Evolutionary conservation across 306 rosid genomes (phyloP).

Genomic region (Begonia fuchsioides): DNA sequence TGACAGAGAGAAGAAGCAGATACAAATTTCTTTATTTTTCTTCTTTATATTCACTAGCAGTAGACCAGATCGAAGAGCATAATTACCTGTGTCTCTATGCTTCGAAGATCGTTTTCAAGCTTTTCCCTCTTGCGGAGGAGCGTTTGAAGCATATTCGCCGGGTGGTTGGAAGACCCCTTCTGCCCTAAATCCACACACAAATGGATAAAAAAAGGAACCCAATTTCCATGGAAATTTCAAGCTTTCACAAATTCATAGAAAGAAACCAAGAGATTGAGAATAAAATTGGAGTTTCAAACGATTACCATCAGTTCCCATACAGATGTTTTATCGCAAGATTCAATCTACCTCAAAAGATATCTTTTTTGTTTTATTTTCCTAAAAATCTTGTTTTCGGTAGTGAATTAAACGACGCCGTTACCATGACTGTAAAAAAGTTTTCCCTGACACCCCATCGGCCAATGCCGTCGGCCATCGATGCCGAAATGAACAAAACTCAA

Average conservation of each 20-base stretch:
- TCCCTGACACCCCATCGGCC: too few species aligned
- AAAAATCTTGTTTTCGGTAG: background rate
- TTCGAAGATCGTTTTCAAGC: background rate
- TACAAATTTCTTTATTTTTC: background rate
- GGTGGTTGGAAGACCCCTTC: background rate
- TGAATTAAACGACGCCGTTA: too few species aligned
- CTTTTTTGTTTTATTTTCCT: too few species aligned
- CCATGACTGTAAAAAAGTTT: too few species aligned
- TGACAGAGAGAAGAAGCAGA: background rate
- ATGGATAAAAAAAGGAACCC: background rate
- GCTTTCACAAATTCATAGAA: background rate
- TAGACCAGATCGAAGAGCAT: background rate
- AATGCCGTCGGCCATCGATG: too few species aligned
- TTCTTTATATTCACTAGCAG: background rate
- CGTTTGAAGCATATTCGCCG: background rate
- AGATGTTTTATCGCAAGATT: background rate
- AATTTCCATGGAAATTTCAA: background rate
- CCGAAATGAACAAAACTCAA: too few species aligned
- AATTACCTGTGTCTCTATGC: background rate
- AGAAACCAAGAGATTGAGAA: background rate
- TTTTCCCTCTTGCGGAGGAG: conserved; percentile 1
- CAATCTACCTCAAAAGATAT: too few species aligned
- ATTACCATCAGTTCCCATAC: background rate
- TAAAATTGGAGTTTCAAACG: background rate
- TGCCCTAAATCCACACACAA: background rate